Evolutionary conservation across 345 rosid genomes (phyloP).

Genomic region (Excoecaria agallocha): DNA sequence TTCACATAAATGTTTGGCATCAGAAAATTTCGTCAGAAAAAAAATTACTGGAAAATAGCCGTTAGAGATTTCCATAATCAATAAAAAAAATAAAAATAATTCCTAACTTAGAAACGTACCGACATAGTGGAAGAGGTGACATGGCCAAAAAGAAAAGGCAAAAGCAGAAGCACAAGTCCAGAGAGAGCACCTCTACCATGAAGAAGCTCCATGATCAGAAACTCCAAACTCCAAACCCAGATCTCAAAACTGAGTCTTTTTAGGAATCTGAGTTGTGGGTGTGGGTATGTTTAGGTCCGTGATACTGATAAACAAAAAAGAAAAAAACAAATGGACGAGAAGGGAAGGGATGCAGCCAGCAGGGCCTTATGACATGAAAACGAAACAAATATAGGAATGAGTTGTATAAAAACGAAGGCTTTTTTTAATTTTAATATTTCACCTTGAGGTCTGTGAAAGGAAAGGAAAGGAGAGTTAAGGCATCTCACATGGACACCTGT

Average conservation of each 20-base stretch:
- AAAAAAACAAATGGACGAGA: conserved; percentile 3
- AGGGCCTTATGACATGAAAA: conserved; percentile 3
- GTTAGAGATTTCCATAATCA: background rate
- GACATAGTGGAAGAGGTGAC: conserved; percentile 74
- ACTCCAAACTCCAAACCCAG: conserved; percentile 8
- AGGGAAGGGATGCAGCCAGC: background rate
- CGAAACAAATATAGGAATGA: background rate
- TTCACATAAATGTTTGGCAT: background rate
- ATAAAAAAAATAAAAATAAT: background rate
- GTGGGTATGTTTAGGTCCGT: background rate
- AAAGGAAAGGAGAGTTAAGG: conserved; percentile 12
- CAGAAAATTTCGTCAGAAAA: background rate
- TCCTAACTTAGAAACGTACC: conserved; percentile 36
- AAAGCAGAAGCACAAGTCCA: conserved; percentile 43
- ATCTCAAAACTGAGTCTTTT: conserved; percentile 12
- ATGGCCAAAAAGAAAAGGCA: conserved; percentile 58
- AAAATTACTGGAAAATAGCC: background rate
- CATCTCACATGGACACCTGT: conserved; percentile 26
- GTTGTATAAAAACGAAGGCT: background rate
- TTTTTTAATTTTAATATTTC: background rate
- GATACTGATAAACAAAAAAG: background rate
- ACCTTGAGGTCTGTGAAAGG: conserved; percentile 11
- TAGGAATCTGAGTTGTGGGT: background rate
- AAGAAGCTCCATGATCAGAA: conserved; percentile 13
- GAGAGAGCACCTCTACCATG: conserved; percentile 28